Evolutionary conservation across 139 green algal species (phyloP).

Genomic region (Picochlorum sp.): DNA sequence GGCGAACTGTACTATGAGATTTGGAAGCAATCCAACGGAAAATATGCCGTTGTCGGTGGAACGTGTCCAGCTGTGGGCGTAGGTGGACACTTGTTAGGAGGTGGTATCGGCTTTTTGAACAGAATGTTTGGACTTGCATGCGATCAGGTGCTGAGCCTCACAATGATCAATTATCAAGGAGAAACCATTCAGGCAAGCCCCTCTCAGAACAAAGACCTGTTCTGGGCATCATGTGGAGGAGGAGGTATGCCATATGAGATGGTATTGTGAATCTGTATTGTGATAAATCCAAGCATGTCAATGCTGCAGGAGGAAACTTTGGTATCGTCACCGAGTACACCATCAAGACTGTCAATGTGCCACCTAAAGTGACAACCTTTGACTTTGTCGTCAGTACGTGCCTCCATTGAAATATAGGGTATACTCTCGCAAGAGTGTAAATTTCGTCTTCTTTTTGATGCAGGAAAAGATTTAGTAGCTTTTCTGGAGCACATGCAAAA

Average conservation of each 20-base stretch:
- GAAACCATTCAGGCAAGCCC: neutral
- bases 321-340: neutral
- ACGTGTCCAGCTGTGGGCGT: neutral
- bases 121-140: slow-evolving; percentile 1
- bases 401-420: neutral
- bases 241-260: neutral
- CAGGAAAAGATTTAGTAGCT: neutral
- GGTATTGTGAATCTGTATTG: too few relatives aligned
- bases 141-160: neutral
- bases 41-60: neutral
- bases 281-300: too few relatives aligned
- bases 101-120: neutral
- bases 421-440: too few relatives aligned
- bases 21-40: neutral
- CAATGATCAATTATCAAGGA: slow-evolving; percentile 1
- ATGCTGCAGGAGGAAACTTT: neutral
- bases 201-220: neutral
- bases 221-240: slow-evolving; percentile 1
- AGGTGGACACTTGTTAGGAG: neutral
- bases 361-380: neutral
- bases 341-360: neutral
- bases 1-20: neutral
- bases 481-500: neutral
- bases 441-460: neutral
- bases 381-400: neutral